Conservation (phyloP, 805 yeast genomes). For the Saturnispora galanensis region DNA sequence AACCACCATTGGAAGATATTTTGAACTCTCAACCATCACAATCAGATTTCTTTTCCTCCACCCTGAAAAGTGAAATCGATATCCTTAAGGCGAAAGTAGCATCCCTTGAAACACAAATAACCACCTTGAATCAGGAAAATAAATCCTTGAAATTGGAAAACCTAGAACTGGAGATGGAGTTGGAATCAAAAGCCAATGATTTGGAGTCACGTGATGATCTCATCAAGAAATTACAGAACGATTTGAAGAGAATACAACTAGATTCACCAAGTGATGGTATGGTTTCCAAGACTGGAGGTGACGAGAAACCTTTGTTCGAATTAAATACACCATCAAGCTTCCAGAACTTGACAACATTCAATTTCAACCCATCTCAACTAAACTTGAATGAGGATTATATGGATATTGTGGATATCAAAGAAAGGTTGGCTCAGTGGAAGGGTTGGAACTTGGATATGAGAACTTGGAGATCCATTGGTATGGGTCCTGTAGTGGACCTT, state of each 20-base stretch:
- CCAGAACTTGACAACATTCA: slow-evolving; percentile 18
- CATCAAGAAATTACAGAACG: slow-evolving; percentile 10
- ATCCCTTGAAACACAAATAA: slow-evolving; percentile 8
- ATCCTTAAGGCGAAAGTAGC: slow-evolving; percentile 25
- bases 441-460: slow-evolving; percentile 86
- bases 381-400: slow-evolving; percentile 23
- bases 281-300: slow-evolving; percentile 17
- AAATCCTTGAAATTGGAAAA: slow-evolving; percentile 20
- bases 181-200: slow-evolving; percentile 29
- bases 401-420: slow-evolving; percentile 46
- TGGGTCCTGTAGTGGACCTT: slow-evolving; percentile 36
- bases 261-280: slow-evolving; percentile 12
- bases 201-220: slow-evolving; percentile 27
- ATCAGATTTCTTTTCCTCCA: slow-evolving; percentile 18
- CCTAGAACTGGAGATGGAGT: slow-evolving; percentile 28
- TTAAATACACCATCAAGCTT: slow-evolving; percentile 15
- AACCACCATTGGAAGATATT: slow-evolving; percentile 2
- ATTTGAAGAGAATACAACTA: slow-evolving; percentile 27
- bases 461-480: slow-evolving; percentile 62
- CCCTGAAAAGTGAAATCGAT: slow-evolving; percentile 27
- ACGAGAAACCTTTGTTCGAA: slow-evolving; percentile 11
- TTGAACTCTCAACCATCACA: slow-evolving; percentile 10
- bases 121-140: slow-evolving; percentile 16
- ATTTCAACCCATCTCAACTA: slow-evolving; percentile 16
- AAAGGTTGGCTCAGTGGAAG: slow-evolving; percentile 61